Percentiles rank a stretch among this genome's conserved stretches.
Conservation (phyloP, 164 flowering plant genomes). For the Paratinospora sagittata region DNA sequence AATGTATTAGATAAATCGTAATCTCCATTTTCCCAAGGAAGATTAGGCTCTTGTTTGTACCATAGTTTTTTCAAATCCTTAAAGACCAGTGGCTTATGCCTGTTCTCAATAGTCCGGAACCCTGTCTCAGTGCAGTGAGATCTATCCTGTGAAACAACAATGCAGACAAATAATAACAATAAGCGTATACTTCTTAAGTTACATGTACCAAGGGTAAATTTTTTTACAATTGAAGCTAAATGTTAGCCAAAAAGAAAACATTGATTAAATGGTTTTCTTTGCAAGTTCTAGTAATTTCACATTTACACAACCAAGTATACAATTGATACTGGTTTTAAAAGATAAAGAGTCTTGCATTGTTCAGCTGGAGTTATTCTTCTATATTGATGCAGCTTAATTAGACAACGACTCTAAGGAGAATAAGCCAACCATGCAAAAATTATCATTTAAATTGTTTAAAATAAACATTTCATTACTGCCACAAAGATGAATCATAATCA, state of each 20-base stretch:
- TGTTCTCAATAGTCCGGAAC: conserved; percentile 51
- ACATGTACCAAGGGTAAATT: background rate
- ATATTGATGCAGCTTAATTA: no score
- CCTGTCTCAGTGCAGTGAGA: conserved; percentile 61
- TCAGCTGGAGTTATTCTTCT: no score
- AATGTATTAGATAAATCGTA: conserved; percentile 71
- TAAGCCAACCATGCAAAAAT: background rate
- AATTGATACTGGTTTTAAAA: background rate
- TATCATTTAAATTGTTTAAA: background rate
- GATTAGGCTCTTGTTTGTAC: conserved; percentile 48
- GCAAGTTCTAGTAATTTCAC: background rate
- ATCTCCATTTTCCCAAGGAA: conserved; percentile 69
- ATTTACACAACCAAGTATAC: background rate
- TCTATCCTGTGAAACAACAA: conserved; percentile 42
- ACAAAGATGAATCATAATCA: no score
- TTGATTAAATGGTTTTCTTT: background rate
- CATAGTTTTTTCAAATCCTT: conserved; percentile 74
- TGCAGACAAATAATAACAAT: background rate
- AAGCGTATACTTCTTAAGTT: background rate
- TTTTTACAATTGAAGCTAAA: background rate
- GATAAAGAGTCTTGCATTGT: no score
- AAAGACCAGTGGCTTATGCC: conserved; percentile 58
- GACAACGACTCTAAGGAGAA: no score
- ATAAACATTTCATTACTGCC: background rate
- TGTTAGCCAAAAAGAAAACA: background rate